phyloP scores from a whole-genome alignment of 306 rosid genomes.

The Ceratonia siliqua region DNA sequence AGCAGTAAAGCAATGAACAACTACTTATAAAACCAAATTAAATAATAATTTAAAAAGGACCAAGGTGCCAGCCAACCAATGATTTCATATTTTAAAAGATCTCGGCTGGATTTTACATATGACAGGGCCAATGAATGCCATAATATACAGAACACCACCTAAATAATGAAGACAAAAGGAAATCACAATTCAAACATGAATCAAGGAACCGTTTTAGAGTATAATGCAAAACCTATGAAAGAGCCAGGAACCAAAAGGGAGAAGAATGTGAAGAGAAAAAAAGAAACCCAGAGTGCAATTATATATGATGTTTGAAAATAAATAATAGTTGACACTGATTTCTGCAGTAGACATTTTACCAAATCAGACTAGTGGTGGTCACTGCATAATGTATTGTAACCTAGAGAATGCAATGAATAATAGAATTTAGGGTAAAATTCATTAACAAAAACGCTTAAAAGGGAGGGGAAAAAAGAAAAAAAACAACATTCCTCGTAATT shows the following conservation, averaged over 20 bases:
- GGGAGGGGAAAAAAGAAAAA: conserved; percentile 31
- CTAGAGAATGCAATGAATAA: conserved; percentile 19
- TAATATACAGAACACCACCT: too few relatives aligned
- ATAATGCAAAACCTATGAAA: not conserved
- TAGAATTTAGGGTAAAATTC: conserved; percentile 1
- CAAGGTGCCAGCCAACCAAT: too few relatives aligned
- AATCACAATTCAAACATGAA: not conserved
- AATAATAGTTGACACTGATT: conserved; percentile 17
- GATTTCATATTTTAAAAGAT: not conserved
- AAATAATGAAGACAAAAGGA: not conserved
- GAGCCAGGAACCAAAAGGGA: not conserved
- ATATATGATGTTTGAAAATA: not conserved
- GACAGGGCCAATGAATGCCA: not conserved
- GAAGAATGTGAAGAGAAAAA: not conserved
- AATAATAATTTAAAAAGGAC: too few relatives aligned
- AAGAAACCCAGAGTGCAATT: not conserved
- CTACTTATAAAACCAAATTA: too few relatives aligned
- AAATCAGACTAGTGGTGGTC: not conserved
- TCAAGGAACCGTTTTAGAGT: not conserved
- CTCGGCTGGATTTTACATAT: not conserved
- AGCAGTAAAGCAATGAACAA: too few relatives aligned
- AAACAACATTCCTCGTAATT: conserved; percentile 32
- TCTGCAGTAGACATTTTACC: conserved; percentile 2
- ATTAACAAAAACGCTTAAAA: conserved; percentile 27
- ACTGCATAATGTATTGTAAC: conserved; percentile 1